Base-by-base conservation (phyloP, 148 eudicot genomes). In the Fagopyrum esculentum region DNA sequence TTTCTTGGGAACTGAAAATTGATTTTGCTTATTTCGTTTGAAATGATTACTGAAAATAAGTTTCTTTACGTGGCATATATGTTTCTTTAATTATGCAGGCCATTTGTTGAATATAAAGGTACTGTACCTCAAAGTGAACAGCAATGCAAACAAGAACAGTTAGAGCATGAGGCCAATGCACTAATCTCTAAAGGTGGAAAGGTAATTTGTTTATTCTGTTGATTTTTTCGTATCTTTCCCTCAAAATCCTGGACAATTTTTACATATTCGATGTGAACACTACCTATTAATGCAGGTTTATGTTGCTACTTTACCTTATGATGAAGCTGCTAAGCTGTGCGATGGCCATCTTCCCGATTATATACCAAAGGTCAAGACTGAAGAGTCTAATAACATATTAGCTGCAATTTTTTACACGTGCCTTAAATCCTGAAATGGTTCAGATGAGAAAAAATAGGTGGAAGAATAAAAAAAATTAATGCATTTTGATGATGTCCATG, bases 41-140 rank as follows among this genome's bases (percentile, higher is more conserved):
- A 51, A 59, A 59, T 19, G 12, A 59, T 59, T 16, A 19, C 40
- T 59, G 64, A 59, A 19, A 22, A 30, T 22, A 22, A 59, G 35
- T 22, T 59, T 10, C 64, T 59, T 59, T 59, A 19, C 5, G 6
- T 59, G 10, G 11, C 1, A 8, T 59, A 22, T 59, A 3, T 35
- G 40, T 35, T 35, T 35, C 35, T 22, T 59, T 8, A 19, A 5
- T 17, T 59, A 78, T 48, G 45, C 83, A 92, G 96, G 77, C 96
- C 98, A 73, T 90, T 74, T 84, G 98, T 92, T 68, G 98, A 92
- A 77, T 92, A 90, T 79, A 90, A 87, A 90, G 96, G 98, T 45
- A 64, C 78, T 13, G 78, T 92, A 77, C 84, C 91, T 13, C 93
- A 82, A 74, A 76, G 57, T 80, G 97, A 88, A 69, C 45, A 86